phyloP scores from a whole-genome alignment of 192 early-diverging fungal genomes.

The Globomyces pollinis-pini region DNA sequence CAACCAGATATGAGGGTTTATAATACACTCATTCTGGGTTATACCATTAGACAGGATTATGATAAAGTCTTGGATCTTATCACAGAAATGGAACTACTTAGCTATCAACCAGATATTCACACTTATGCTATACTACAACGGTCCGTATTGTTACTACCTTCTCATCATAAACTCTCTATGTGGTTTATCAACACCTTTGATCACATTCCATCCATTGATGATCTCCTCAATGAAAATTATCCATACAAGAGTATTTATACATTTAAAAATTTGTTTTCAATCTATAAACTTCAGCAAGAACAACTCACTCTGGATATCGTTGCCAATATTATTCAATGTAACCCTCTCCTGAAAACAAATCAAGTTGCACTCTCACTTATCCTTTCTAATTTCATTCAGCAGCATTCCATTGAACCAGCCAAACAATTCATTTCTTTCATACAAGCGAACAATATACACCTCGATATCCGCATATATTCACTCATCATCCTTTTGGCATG shows the following conservation, averaged over 20 bases:
- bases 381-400: too few relatives aligned
- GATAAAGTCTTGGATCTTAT: background rate
- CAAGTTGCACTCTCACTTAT: too few relatives aligned
- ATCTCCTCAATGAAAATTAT: background rate
- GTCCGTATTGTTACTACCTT: background rate
- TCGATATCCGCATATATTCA: background rate
- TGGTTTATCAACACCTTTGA: background rate
- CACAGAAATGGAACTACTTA: background rate
- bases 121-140: background rate
- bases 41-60: background rate
- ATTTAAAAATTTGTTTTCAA: background rate
- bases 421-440: background rate
- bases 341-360: too few relatives aligned
- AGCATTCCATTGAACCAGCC: too few relatives aligned
- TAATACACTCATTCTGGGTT: background rate
- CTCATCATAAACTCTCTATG: background rate
- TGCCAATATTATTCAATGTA: too few relatives aligned
- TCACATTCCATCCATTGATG: background rate
- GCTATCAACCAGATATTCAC: background rate
- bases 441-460: background rate
- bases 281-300: background rate
- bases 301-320: too few relatives aligned
- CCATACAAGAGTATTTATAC: background rate
- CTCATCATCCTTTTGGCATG: background rate
- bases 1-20: background rate